These are phyloP conservation scores for Immersiporthe knoxdaviesiana DNA, from an alignment of 2,329 filamentous ascomycete genomes.

Conservation along the genomic window DNA sequence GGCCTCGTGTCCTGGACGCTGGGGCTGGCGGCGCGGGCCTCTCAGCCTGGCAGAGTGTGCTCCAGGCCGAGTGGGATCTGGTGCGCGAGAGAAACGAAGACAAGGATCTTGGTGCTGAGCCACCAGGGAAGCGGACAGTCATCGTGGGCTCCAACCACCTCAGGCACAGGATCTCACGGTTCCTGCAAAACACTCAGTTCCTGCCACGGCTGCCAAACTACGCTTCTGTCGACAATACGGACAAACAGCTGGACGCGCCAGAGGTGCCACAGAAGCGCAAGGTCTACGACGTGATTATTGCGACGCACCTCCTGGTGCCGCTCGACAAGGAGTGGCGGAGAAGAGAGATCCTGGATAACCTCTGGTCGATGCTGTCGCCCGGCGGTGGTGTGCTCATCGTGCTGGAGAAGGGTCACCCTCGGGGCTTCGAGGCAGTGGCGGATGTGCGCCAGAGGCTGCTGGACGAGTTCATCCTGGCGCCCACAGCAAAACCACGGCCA, in stretches of 20 bases:
- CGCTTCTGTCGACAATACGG: conserved; percentile 62
- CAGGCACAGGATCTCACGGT: conserved; percentile 71
- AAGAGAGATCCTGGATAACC: conserved; percentile 79
- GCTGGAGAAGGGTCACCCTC: conserved; percentile 87
- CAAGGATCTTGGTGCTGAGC: conserved; percentile 47
- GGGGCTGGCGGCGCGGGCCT: conserved; percentile 75
- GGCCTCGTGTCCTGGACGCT: conserved; percentile 71
- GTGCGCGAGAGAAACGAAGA: conserved; percentile 55
- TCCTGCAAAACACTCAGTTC: conserved; percentile 89
- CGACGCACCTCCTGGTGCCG: conserved; percentile 79
- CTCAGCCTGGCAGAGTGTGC: conserved; percentile 75
- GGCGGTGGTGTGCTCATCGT: conserved; percentile 85
- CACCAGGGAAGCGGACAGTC: conserved; percentile 77
- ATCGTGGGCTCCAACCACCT: conserved; percentile 76
- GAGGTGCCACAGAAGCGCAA: conserved; percentile 65
- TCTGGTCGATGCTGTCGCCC: conserved; percentile 85
- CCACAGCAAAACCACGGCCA: conserved; percentile 44
- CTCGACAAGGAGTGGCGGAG: conserved; percentile 76
- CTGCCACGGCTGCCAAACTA: conserved; percentile 91
- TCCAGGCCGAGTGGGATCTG: conserved; percentile 79
- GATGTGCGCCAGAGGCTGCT: conserved; percentile 80
- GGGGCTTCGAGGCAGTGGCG: conserved; percentile 90
- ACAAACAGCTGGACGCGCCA: conserved; percentile 62
- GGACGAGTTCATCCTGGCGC: conserved; percentile 71
- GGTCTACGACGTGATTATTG: conserved; percentile 86